Evolutionary conservation across 345 rosid genomes (phyloP), one percentile per base, ranked within the genome.

Genomic region (Limnanthes douglasii): DNA sequence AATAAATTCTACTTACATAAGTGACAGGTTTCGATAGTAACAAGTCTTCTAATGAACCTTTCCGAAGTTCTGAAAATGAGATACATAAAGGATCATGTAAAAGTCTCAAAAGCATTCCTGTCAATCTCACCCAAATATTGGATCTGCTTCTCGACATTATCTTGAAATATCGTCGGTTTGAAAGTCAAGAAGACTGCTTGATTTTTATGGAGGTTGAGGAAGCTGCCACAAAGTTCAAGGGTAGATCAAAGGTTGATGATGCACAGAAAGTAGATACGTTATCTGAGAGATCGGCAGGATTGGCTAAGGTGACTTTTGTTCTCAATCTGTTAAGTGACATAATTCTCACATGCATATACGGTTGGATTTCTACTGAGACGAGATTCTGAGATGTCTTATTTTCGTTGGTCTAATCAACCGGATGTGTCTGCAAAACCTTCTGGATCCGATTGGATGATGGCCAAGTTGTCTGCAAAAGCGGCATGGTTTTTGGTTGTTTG

Each of bases 111-210:
- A 69, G 48, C 64, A 62, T 76, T 53, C 95, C 97, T 19, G 70
- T 83, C 23, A 79, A 73, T 66, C 72, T 88, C 34, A 51, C 74
- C 21, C 93, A 73, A 64, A 93, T 83, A 35, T 72, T 88, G 46
- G 95, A 88, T 65, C 97, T 79, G 66, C 95, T 88, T 57, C 86
- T 88, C 60, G 95, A 88, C 49, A 72, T 79, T 53, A 65, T 88
- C 15, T 34, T 83, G 71, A 83, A 70, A 50, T 76, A 57, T 49
- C 83, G 82, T 45, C 40, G 60, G 34, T 66, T 37, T 2, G 60
- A 60, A 61, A 46, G 68, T 46, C 77, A 53, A 58, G 93, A 74
- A 42, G 78, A 55, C 50, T 61, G 51, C 65, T n/a, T n/a, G n/a
- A n/a, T n/a, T n/a, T 64, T 57, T 6, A 83, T 83, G 97, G 94